phyloP scores from a whole-genome alignment of 202 grass and related monocot genomes.

The Carex arenaria region DNA sequence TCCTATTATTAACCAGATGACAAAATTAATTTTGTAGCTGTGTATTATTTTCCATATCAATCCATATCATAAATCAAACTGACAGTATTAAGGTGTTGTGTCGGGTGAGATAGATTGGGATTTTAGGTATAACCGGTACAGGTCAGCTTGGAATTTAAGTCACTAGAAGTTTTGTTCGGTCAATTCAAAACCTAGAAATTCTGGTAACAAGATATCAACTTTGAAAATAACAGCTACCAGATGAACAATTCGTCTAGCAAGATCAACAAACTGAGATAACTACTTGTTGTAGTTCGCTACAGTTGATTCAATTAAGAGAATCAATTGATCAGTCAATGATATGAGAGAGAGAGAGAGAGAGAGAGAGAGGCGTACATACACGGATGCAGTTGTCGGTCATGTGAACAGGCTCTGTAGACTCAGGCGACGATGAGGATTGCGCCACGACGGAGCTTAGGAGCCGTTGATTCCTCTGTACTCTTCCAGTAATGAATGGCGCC shows the following conservation, averaged over 20 bases:
- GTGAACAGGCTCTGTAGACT: conserved; percentile 19
- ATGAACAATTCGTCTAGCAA: not conserved
- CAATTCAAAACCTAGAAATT: not conserved
- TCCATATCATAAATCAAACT: not conserved
- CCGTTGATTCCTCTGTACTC: conserved; percentile 17
- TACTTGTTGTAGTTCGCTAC: not conserved
- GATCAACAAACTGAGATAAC: not conserved
- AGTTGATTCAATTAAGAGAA: not conserved
- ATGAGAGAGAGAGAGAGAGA: not conserved
- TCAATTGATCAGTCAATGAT: not conserved
- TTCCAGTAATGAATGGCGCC: conserved; percentile 3
- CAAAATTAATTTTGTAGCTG: not conserved
- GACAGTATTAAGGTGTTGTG: not conserved
- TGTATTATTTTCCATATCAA: not conserved
- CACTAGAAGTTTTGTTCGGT: not conserved
- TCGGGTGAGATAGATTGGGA: not conserved
- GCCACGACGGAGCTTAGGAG: conserved; percentile 16
- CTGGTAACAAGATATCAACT: not conserved
- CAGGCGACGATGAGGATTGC: not conserved
- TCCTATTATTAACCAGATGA: not conserved
- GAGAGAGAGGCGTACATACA: conserved; percentile 29
- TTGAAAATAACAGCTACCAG: not conserved
- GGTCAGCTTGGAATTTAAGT: not conserved
- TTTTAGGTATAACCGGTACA: not conserved
- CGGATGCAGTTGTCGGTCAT: conserved; percentile 49